Evolutionary conservation across 345 rosid species (phyloP), one percentile per base, ranked within the genome.

Genomic region (Populus ilicifolia): DNA sequence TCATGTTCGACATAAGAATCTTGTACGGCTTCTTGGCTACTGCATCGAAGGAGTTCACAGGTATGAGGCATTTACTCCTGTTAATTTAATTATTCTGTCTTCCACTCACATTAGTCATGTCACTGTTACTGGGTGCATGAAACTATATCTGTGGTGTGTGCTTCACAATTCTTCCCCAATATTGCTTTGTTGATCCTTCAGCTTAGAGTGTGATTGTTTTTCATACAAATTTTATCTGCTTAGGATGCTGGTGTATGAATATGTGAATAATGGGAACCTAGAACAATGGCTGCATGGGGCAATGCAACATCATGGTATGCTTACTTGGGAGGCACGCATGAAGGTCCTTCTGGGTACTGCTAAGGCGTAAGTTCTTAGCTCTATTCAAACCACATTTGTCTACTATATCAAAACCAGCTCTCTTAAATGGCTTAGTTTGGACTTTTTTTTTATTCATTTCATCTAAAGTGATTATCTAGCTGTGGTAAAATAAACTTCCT

Each of bases 11-110:
- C 97, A 96, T 50, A 96, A 96, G 86, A 96, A 96, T 84, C 94
- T 96, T 66, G 98, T 91, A 64, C 89, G 97, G 63, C 97, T 96
- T 80, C 81, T 96, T 82, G 99, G 98, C 77, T 96, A 86, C 64
- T 93, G 98, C 83, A 85, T 96, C 66, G 99, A 96, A 82, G 99
- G 98, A 69, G 94, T 89, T 80, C 90, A 93, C 84, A 89, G 98
- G 97, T 90, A 82, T 73, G 82, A 63, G 65, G 78, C 67, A 35
- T 70, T 77, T 27, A 21, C 64, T 61, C 64, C 69, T 36, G 65
- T 77, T 36, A 48, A 38, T 61, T 25, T 35, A 6, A 23, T 35
- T 23, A 48, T 74, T 8, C 59, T 3, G 56, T 23, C 13, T 77
- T 13, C 21, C 63, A 30, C 29, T 50, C 48, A 46, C 71, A 4